Base-by-base conservation (phyloP, 2,329 filamentous ascomycete genomes). In the Dactylellina sp. region DNA sequence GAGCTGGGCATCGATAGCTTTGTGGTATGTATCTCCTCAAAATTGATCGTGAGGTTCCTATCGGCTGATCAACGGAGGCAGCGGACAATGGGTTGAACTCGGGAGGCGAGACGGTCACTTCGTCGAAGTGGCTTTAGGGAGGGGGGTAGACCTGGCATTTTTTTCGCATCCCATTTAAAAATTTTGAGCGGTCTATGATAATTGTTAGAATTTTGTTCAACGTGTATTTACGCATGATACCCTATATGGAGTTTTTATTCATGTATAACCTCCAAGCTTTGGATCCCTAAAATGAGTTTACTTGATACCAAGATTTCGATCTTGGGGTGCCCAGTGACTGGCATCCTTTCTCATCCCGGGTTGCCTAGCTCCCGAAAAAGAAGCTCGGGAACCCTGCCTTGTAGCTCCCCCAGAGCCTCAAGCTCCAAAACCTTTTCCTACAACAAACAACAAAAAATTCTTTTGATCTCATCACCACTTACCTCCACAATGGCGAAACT, bases 1-100 rank as follows among this genome's bases (percentile, higher is more conserved):
- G 89, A 91, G 80, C 82, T 90, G 75, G 89, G 88, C 0, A 81
- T 96, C 65, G 91, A 95, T 77, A 89, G 91, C 76, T 95, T 95
- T 79, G 86, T 95, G 57, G 86, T 89, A 75, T 86, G 88, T 0
- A 81, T 32, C 89, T 74, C 84, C 88, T 82, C 88, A 22, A 59
- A 18, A 40, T 46, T n/a, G 37, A 18, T 2, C 12, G 2, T 12
- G 16, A 22, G 9, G 25, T 32, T 5, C n/a, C 18, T 20, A 7
- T 35, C 12, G 16, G 28, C 52, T 37, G 20, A 52, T 68, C 14
- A 22, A 12, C 12, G 5, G 22, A n/a, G 52, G 59, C 24, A 68
- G 64, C 35, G 64, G 42, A 70, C 64, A 40, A 70, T 70, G 25
- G 46, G 16, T 32, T 63, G 61, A 25, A 32, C 28, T 32, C 28